Conservation (phyloP, 2,329 filamentous ascomycete species). For the Aspergillus tubingensis region DNA sequence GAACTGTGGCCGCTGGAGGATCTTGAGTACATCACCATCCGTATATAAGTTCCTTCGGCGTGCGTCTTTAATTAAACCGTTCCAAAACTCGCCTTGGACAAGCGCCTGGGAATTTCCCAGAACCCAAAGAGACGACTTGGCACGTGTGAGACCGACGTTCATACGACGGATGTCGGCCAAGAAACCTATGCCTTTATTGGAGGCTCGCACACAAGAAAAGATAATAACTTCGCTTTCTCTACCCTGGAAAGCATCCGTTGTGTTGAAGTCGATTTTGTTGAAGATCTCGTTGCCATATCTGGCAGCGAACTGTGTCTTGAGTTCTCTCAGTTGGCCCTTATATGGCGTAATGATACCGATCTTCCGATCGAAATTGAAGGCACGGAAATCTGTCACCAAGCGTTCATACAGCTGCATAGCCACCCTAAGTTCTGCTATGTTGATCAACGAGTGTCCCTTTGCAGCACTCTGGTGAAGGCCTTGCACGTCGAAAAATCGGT, state of each 20-base stretch:
- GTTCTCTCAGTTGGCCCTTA: constrained; percentile 83
- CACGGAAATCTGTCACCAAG: constrained; percentile 70
- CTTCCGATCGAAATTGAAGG: constrained; percentile 73
- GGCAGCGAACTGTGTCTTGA: constrained; percentile 72
- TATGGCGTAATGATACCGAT: constrained; percentile 98
- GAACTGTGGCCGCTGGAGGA: constrained; percentile 58
- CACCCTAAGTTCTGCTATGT: constrained; percentile 80
- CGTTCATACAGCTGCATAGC: constrained; percentile 83
- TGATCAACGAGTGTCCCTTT: constrained; percentile 86
- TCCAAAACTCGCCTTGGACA: constrained; percentile 87
- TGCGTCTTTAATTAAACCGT: constrained; percentile 79
- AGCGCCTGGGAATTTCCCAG: constrained; percentile 88
- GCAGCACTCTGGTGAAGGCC: constrained; percentile 81
- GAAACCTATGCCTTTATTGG: constrained; percentile 93
- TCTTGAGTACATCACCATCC: constrained; percentile 60
- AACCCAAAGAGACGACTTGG: constrained; percentile 95
- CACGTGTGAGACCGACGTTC: constrained; percentile 97
- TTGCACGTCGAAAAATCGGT: constrained; percentile 95
- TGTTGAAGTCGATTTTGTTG: constrained; percentile 91
- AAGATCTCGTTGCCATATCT: constrained; percentile 74
- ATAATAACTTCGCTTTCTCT: constrained; percentile 98
- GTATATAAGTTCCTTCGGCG: constrained; percentile 74
- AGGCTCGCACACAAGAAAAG: constrained; percentile 95
- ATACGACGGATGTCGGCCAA: constrained; percentile 97
- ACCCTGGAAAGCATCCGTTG: constrained; percentile 96